A percentile compares a stretch with the other conserved stretches of the same genome.
These are phyloP conservation scores for Stachybotrys chartarum DNA, from an alignment of 2,329 filamentous ascomycete species.

Conservation along the genomic window DNA sequence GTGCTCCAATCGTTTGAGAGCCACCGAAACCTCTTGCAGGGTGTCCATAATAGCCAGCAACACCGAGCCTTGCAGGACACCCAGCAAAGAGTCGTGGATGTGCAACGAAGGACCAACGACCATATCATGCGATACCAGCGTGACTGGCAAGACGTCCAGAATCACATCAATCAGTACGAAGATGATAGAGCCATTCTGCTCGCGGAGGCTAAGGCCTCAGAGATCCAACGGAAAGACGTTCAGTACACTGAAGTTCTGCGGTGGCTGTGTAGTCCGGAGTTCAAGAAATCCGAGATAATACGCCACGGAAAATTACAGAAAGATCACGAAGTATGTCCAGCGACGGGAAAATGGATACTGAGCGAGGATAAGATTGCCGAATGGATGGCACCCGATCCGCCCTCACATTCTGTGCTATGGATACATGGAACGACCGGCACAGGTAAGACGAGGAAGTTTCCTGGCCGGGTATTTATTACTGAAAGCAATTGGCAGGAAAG, in stretches of 20 bases:
- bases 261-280: constrained; percentile 3
- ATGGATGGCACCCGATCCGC: constrained; percentile 3
- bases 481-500: constrained; percentile 24
- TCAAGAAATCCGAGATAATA: not conserved
- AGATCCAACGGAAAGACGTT: not conserved
- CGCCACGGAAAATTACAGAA: not conserved
- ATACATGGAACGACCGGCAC: constrained; percentile 6
- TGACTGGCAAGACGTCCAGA: not conserved
- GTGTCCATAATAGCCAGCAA: not conserved
- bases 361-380: not conserved
- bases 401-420: constrained; percentile 3
- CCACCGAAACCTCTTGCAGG: not conserved
- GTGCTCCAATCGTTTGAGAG: not conserved
- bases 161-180: not conserved
- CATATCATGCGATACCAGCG: not conserved
- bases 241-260: not conserved
- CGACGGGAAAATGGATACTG: constrained; percentile 4
- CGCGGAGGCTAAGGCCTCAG: not conserved
- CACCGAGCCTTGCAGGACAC: not conserved
- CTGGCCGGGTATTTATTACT: too few species aligned
- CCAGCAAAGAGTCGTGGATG: not conserved
- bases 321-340: not conserved
- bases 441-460: not conserved
- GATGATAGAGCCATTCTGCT: not conserved
- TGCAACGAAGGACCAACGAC: not conserved